These are phyloP conservation scores for Bruguiera gymnorhiza DNA, from an alignment of 345 rosid genomes.

Conservation along the genomic window DNA sequence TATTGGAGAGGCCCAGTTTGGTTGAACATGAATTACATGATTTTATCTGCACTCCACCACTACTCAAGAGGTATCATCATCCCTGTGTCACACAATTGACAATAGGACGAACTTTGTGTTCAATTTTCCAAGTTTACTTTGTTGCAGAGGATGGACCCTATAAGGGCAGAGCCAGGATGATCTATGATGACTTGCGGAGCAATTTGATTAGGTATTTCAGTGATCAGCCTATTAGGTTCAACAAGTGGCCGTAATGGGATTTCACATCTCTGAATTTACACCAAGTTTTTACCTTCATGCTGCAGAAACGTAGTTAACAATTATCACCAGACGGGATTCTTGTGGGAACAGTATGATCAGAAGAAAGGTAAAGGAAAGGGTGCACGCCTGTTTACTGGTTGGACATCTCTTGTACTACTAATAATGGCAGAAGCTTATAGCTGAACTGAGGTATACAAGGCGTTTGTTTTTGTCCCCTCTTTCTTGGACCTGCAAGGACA, in stretches of 20 bases:
- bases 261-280: no score
- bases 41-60: conserved; percentile 78
- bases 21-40: conserved; percentile 92
- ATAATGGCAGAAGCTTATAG: conserved; percentile 68
- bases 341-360: conserved; percentile 96
- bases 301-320: conserved; percentile 75
- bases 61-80: conserved; percentile 60
- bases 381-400: conserved; percentile 72
- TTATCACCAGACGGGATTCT: conserved; percentile 67
- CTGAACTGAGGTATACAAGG: neutral
- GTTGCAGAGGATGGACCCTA: conserved; percentile 73
- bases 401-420: conserved; percentile 73
- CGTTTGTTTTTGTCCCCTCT: no score
- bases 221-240: neutral
- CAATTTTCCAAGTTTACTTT: conserved; percentile 4
- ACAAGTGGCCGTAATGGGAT: no score
- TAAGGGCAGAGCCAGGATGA: conserved; percentile 49
- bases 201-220: conserved; percentile 63
- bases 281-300: conserved; percentile 8
- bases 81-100: neutral
- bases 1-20: conserved; percentile 97
- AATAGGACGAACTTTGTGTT: neutral
- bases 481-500: no score
- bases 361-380: conserved; percentile 72
- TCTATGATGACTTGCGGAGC: conserved; percentile 59